Base-by-base conservation (phyloP, 169 alveolate genomes). In the Besnoitia besnoiti region DNA sequence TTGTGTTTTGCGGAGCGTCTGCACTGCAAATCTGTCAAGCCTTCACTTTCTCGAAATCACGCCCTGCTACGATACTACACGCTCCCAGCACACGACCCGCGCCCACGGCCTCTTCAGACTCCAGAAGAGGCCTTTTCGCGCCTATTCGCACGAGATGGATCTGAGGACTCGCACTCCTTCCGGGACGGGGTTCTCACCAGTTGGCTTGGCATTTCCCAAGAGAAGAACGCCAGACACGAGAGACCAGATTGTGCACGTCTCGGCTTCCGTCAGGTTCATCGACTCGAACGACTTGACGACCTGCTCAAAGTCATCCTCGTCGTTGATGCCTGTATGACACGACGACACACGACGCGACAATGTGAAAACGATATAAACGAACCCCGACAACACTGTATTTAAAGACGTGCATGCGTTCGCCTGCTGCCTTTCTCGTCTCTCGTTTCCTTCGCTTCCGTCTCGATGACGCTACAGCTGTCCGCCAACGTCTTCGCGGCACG, bases 191-290 rank as follows among this genome's bases (percentile, higher is more conserved):
- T 8, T 19, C 90, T 2, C 47, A 80, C 93, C 93, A 42, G 59
- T 95, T 91, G 98, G 96, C 91, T 97, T 96, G n/a, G 99, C 98
- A 94, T 99, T 99, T 85, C 99, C 99, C 88, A 99, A 90, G 51
- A 98, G 96, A 75, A 99, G 95, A 30, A 99, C 97, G 67, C 99
- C 99, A 5, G 98, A 97, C 42, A 98, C 96, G 50, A 98, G 77
- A 35, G 98, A 95, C 55, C 98, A 95, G 37, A 99, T 97, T 79
- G 98, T 96, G 85, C 94, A 97, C 46, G 96, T 97, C 90, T 98
- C 99, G 3, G 91, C 91, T 39, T 98, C 96, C 80, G 96, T 93
- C 93, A 99, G 96, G 59, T 97, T 97, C 98, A 98, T 97, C 85
- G 97, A 97, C 89, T 96, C 96, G 96, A 99, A 96, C 35, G 99